Percentiles rank a stretch among this genome's conserved stretches.
These are phyloP conservation scores for Nakazawaea wyomingensis DNA, from an alignment of 805 yeast genomes.

Conservation along the genomic window DNA sequence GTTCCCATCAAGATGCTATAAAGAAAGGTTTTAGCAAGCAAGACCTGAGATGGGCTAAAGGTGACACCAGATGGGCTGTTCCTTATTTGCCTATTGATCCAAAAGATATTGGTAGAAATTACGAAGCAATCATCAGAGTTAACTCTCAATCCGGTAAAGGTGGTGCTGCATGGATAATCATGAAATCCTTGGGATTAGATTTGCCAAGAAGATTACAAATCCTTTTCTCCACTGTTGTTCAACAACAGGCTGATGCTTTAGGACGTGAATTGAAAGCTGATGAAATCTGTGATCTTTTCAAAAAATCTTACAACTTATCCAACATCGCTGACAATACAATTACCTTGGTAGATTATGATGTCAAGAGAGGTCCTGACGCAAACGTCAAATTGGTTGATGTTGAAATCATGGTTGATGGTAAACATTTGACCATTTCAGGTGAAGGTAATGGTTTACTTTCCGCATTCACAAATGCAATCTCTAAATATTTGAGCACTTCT, in stretches of 20 bases:
- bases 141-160: slow-evolving; percentile 87
- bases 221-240: slow-evolving; percentile 61
- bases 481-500: slow-evolving; percentile 43
- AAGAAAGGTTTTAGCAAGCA: slow-evolving; percentile 59
- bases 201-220: slow-evolving; percentile 70
- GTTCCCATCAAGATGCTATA: slow-evolving; percentile 69
- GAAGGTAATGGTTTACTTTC: slow-evolving; percentile 79
- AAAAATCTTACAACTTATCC: slow-evolving; percentile 47
- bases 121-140: slow-evolving; percentile 79
- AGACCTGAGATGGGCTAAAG: slow-evolving; percentile 42
- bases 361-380: slow-evolving; percentile 25
- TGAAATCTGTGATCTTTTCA: slow-evolving; percentile 58
- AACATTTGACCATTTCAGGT: slow-evolving; percentile 38
- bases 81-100: slow-evolving; percentile 82
- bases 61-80: slow-evolving; percentile 55
- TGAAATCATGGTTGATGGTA: slow-evolving; percentile 32
- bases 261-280: slow-evolving; percentile 68
- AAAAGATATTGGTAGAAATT: slow-evolving; percentile 72
- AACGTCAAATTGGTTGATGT: slow-evolving; percentile 39
- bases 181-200: slow-evolving; percentile 66
- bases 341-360: slow-evolving; percentile 36
- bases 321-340: slow-evolving; percentile 28
- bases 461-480: slow-evolving; percentile 61
- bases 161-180: slow-evolving; percentile 80
- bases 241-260: slow-evolving; percentile 53